Base-by-base conservation (phyloP, 768 basidiomycete species). In the Calocybe gangraenosa region DNA sequence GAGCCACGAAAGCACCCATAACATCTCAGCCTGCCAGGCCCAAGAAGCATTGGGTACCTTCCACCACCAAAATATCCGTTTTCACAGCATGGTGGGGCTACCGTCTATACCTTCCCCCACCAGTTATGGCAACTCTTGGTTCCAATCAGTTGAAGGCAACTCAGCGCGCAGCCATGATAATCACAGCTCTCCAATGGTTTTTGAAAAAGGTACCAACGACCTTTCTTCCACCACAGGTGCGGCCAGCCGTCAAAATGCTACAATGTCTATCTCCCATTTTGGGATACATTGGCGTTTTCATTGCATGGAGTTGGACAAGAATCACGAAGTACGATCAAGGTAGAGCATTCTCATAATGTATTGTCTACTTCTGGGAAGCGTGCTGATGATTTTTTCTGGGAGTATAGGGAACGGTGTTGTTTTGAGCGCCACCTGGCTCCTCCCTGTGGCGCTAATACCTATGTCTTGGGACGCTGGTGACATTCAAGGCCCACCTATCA, bases 81-180 rank as follows among this genome's bases (percentile, higher is more conserved):
- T 73, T 89, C 53, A 79, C 81, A 2, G 76, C 78, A 45, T 92
- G 89, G 89, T 78, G 86, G 82, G 88, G 87, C 3, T 91, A 84
- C 56, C 70, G 87, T 32, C 64, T 90, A 65, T 88, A 73, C 58
- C 74, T 92, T 21, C 89, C 89, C 0, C 86, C 87, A 22, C 82
- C 87, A 0, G 78, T 90, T 5, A 75, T 92, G 60, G 71, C 70
- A 2, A 62, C 77, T 28, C 74, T 92, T 21, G 74, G 81, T 55
- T 75, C 79, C 55, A 75, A 69, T 23, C 77, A 80, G 37, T 61
- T 88, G 15, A 80, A 82, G 46, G 81, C 84, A 3, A 81, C 81
- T 14, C 82, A 87, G 52, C 80, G 85, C 21, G 85, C 83, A 7
- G 83, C 84, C 3, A 74, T 91, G 66, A 66, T 91, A 40, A 84